phyloP scores from a whole-genome alignment of 108 stramenopile species.

The Fistulifera pelliculosa region DNA sequence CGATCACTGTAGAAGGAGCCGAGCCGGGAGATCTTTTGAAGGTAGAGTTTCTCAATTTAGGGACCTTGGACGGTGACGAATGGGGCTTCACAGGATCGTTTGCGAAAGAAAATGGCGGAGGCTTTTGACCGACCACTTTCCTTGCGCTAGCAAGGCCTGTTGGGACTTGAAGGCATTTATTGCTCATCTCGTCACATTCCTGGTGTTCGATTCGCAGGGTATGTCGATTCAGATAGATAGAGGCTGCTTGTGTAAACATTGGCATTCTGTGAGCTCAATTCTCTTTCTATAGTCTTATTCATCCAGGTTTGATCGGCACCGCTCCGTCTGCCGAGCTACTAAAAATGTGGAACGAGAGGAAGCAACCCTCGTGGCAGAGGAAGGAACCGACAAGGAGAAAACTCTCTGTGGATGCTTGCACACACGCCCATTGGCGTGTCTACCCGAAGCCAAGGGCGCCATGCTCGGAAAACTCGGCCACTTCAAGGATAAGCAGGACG shows the following conservation, averaged over 20 bases:
- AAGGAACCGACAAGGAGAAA: constrained; percentile 45
- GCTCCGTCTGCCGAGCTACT: constrained; percentile 45
- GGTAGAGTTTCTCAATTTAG: constrained; percentile 53
- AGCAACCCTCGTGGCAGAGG: constrained; percentile 34
- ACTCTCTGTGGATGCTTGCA: constrained; percentile 45
- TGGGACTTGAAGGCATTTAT: constrained; percentile 66
- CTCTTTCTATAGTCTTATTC: constrained; percentile 20
- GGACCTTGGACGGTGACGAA: constrained; percentile 51
- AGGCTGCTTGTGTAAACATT: too few species aligned
- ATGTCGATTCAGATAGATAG: too few species aligned
- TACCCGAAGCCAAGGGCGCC: constrained; percentile 54
- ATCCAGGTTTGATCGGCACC: constrained; percentile 60
- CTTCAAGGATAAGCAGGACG: constrained; percentile 31
- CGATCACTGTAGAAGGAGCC: constrained; percentile 41
- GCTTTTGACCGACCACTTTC: constrained; percentile 58
- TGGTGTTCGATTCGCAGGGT: constrained; percentile 14
- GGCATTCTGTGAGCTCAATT: too few species aligned
- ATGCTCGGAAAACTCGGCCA: constrained; percentile 56
- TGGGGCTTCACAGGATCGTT: constrained; percentile 66
- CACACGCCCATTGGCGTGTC: constrained; percentile 57
- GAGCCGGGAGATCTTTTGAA: constrained; percentile 54
- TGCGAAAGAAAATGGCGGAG: constrained; percentile 64
- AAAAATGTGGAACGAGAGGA: constrained; percentile 68
- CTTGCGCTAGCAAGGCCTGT: constrained; percentile 46
- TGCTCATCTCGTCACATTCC: constrained; percentile 26